A percentile compares a stretch with the other conserved stretches of the same genome.
Conservation (phyloP, 108 stramenopile species). For the Cylindrotheca closterium region DNA sequence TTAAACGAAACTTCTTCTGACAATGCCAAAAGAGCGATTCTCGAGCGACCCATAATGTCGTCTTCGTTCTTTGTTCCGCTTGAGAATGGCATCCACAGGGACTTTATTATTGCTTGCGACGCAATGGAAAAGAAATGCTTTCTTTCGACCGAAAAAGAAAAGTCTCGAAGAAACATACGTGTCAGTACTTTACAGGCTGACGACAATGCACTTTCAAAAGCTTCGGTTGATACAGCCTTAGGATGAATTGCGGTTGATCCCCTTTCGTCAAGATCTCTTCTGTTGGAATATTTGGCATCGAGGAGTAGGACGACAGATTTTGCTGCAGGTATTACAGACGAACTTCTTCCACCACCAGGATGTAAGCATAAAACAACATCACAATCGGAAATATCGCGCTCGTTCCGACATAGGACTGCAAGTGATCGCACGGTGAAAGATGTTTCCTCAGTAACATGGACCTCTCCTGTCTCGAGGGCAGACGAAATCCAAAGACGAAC, state of each 20-base stretch:
- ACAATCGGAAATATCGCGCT: conserved; percentile 11
- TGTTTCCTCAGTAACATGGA: neutral
- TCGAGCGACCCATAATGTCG: conserved; percentile 16
- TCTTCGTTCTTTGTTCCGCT: conserved; percentile 1
- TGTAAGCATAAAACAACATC: conserved; percentile 39
- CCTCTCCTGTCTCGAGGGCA: neutral
- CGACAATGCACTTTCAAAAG: conserved; percentile 15
- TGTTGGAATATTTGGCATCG: too few species aligned
- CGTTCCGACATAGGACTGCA: conserved; percentile 3
- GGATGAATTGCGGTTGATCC: too few species aligned
- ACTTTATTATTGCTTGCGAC: neutral
- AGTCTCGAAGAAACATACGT: conserved; percentile 19
- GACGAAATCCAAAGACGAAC: neutral
- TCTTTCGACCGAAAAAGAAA: conserved; percentile 13
- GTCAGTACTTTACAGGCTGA: conserved; percentile 9
- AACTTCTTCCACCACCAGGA: too few species aligned
- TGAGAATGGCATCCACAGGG: conserved; percentile 6
- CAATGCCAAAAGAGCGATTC: conserved; percentile 15
- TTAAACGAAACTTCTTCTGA: conserved; percentile 13
- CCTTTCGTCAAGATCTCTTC: too few species aligned
- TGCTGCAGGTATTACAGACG: too few species aligned
- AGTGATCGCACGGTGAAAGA: conserved; percentile 16
- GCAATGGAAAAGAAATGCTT: conserved; percentile 9
- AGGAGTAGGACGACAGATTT: conserved; percentile 2
- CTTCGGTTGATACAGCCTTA: conserved; percentile 2